Evolutionary conservation across 202 grass and related monocot species (phyloP).

Genomic region (Brachypodium distachyon): DNA sequence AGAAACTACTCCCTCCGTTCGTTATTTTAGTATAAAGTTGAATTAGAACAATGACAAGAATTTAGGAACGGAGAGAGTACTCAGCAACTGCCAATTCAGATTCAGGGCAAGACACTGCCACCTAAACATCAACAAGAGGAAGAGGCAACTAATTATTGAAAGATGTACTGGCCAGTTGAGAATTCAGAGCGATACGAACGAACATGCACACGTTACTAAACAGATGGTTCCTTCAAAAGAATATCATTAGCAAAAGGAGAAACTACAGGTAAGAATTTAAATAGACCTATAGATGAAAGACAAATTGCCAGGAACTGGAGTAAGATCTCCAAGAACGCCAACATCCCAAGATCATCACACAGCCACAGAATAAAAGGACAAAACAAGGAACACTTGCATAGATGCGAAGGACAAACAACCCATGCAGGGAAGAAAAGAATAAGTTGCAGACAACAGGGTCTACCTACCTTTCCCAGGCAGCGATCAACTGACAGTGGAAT

Average conservation of each 20-base stretch:
- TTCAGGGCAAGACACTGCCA: conserved; percentile 11
- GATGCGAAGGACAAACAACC: background rate
- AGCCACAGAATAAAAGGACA: background rate
- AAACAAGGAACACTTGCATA: background rate
- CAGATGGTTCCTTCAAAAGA: too few species aligned
- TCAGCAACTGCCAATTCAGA: background rate
- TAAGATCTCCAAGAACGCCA: background rate
- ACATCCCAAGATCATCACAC: background rate
- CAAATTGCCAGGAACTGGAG: background rate
- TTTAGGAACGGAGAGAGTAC: too few species aligned
- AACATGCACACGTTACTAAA: too few species aligned
- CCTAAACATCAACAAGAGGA: conserved; percentile 3
- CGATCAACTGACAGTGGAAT: background rate
- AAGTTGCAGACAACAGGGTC: background rate
- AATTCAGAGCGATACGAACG: background rate
- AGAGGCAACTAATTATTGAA: too few species aligned
- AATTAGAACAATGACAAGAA: too few species aligned
- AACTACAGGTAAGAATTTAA: background rate
- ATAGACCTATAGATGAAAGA: background rate
- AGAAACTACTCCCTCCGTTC: background rate
- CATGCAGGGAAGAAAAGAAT: background rate
- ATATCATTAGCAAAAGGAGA: background rate
- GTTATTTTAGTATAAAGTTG: too few species aligned
- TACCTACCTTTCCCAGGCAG: conserved; percentile 2
- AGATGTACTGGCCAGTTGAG: background rate